Conservation (phyloP, 2,329 filamentous ascomycete species). For the Myriosclerotinia duriaeana region DNA sequence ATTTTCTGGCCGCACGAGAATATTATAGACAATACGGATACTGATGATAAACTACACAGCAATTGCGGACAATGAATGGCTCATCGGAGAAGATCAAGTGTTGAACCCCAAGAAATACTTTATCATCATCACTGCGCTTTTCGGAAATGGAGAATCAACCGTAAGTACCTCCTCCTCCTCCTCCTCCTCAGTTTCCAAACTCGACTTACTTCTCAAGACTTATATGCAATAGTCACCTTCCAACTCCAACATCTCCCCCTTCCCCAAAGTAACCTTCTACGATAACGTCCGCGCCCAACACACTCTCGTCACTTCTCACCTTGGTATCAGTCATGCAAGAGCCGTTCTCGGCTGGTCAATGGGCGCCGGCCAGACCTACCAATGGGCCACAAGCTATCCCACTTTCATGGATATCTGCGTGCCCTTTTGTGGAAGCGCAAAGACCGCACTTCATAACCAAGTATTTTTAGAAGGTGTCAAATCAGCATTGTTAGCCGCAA, state of each 20-base stretch:
- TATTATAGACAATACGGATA: no score
- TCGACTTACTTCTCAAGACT: no score
- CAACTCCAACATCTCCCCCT: constrained; percentile 57
- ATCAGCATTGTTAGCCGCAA: constrained; percentile 57
- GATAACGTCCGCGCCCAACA: constrained; percentile 70
- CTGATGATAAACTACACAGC: constrained; percentile 35
- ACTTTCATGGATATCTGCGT: constrained; percentile 65
- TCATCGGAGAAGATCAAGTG: constrained; percentile 52
- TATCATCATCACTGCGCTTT: constrained; percentile 67
- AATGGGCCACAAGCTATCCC: constrained; percentile 53
- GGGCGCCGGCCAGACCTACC: constrained; percentile 66
- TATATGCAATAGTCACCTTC: constrained; percentile 52
- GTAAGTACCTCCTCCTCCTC: not conserved
- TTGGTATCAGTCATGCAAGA: constrained; percentile 58
- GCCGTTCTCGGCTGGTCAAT: constrained; percentile 70
- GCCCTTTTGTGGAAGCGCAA: constrained; percentile 66
- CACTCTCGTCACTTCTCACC: constrained; percentile 61
- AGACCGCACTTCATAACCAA: constrained; percentile 65
- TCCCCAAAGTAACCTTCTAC: constrained; percentile 63
- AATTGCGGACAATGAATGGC: constrained; percentile 73
- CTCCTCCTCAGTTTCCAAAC: not conserved
- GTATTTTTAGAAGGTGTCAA: constrained; percentile 68
- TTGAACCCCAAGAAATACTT: constrained; percentile 65
- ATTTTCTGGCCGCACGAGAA: no score
- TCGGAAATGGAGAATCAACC: constrained; percentile 67